Evolutionary conservation across 1,284 basidiomycete species (phyloP).

Genomic region (Ustilago bromivora): DNA sequence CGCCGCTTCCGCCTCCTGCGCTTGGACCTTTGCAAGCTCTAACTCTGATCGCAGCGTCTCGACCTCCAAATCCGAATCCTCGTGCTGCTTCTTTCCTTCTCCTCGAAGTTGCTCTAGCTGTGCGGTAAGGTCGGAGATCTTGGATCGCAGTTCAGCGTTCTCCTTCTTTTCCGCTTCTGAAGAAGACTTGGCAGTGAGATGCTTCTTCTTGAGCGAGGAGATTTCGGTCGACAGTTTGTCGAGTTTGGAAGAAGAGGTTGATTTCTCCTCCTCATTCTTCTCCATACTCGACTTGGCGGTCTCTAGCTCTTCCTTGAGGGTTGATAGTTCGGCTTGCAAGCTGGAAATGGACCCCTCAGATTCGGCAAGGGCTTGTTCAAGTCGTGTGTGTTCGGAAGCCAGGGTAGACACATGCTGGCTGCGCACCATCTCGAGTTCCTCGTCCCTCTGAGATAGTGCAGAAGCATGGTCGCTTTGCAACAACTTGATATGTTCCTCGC

Average conservation of each 20-base stretch:
- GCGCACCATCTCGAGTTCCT: conserved; percentile 10
- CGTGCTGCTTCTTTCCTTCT: conserved; percentile 6
- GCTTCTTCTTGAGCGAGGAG: conserved; percentile 43
- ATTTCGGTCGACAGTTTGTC: conserved; percentile 38
- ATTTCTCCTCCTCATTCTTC: conserved; percentile 18
- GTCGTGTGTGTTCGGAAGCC: conserved; percentile 18
- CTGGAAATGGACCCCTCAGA: conserved; percentile 13
- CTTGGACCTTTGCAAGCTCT: conserved; percentile 14
- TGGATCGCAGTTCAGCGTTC: conserved; percentile 32
- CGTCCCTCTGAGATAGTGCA: conserved; percentile 9
- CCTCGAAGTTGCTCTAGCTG: conserved; percentile 13
- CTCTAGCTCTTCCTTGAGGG: conserved; percentile 17
- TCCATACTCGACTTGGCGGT: conserved; percentile 5
- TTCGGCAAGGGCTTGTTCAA: conserved; percentile 16
- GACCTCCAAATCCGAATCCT: conserved; percentile 16
- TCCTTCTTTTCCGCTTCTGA: conserved; percentile 48
- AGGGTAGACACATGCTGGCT: conserved; percentile 18
- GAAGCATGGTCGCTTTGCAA: conserved; percentile 18
- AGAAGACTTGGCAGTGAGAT: conserved; percentile 46
- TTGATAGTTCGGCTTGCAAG: conserved; percentile 14
- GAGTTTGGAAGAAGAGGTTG: conserved; percentile 6
- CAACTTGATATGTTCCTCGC: conserved; percentile 22
- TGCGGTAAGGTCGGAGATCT: conserved; percentile 10
- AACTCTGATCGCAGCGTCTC: conserved; percentile 35
- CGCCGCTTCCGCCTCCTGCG: conserved; percentile 20